These are phyloP conservation scores for Globisporangium cederbergense DNA, from an alignment of 352 stramenopile genomes.

Conservation along the genomic window DNA sequence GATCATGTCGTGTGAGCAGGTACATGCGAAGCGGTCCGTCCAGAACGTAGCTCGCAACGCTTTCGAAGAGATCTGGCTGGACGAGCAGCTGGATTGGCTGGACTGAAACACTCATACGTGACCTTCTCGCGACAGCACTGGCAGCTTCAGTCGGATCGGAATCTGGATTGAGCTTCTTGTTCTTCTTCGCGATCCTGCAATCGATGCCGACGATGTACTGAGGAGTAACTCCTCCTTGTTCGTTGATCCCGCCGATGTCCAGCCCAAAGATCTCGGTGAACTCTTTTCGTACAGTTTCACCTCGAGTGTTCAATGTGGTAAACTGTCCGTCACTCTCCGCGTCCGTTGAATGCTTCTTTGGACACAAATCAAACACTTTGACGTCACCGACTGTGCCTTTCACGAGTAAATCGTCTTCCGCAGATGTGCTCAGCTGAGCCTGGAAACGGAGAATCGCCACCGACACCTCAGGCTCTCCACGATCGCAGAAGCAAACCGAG, in stretches of 20 bases:
- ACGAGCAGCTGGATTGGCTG: conserved; percentile 55
- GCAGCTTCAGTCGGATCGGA: conserved; percentile 1
- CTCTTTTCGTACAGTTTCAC: conserved; percentile 13
- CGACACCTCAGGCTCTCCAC: conserved; percentile 57
- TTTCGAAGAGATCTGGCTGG: conserved; percentile 62
- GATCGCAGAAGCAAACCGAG: conserved; percentile 76
- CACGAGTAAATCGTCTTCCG: conserved; percentile 29
- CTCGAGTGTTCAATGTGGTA: conserved; percentile 4
- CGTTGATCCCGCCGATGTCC: conserved; percentile 23
- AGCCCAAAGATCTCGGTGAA: conserved; percentile 61
- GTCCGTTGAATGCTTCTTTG: conserved; percentile 22
- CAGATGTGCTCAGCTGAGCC: conserved; percentile 30
- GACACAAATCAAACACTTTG: conserved; percentile 68
- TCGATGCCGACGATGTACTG: conserved; percentile 44
- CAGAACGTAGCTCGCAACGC: conserved; percentile 47
- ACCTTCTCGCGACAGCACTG: conserved; percentile 21
- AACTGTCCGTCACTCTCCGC: conserved; percentile 10
- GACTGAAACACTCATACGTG: conserved; percentile 35
- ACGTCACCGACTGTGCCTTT: conserved; percentile 56
- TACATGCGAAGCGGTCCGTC: conserved; percentile 50
- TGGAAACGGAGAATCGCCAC: conserved; percentile 60
- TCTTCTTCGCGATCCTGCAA: conserved; percentile 31
- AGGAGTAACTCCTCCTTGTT: conserved; percentile 12
- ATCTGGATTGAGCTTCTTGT: background rate
- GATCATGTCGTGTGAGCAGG: conserved; percentile 18